phyloP scores from a whole-genome alignment of 2,329 filamentous ascomycete species.

The Magnaporthales sp. region DNA sequence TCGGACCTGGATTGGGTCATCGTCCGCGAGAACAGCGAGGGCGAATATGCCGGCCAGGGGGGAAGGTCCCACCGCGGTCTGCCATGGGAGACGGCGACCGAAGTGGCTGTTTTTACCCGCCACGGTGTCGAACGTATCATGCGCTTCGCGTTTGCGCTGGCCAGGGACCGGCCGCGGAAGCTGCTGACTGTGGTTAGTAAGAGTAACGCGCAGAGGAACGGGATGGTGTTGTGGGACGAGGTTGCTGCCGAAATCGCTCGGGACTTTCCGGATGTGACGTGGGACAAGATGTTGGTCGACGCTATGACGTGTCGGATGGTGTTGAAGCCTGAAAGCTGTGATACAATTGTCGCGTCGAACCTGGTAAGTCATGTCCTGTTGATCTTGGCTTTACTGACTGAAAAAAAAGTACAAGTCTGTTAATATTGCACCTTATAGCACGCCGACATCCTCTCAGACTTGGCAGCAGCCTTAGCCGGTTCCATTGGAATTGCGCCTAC shows the following conservation, averaged over 20 bases:
- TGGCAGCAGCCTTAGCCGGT: slow-evolving; percentile 59
- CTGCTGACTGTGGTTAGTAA: slow-evolving; percentile 56
- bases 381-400: neutral
- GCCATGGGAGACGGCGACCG: slow-evolving; percentile 51
- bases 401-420: too few species aligned
- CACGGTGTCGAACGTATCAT: slow-evolving; percentile 51
- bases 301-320: slow-evolving; percentile 43
- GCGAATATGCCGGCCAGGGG: slow-evolving; percentile 56
- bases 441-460: slow-evolving; percentile 57
- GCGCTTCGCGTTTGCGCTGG: slow-evolving; percentile 54
- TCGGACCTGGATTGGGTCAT: slow-evolving; percentile 58
- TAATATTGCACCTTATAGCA: slow-evolving; percentile 12
- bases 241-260: slow-evolving; percentile 43
- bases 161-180: slow-evolving; percentile 41
- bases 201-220: slow-evolving; percentile 56
- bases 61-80: slow-evolving; percentile 47
- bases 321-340: slow-evolving; percentile 45
- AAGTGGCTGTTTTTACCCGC: slow-evolving; percentile 54
- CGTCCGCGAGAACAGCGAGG: slow-evolving; percentile 57
- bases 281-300: slow-evolving; percentile 58
- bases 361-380: slow-evolving; percentile 22
- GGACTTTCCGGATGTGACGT: slow-evolving; percentile 50
- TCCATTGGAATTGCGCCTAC: slow-evolving; percentile 62
- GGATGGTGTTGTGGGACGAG: slow-evolving; percentile 62
- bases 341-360: slow-evolving; percentile 57